Evolutionary conservation across 106 monocot species (phyloP).

Genomic region (Narthecium ossifragum): DNA sequence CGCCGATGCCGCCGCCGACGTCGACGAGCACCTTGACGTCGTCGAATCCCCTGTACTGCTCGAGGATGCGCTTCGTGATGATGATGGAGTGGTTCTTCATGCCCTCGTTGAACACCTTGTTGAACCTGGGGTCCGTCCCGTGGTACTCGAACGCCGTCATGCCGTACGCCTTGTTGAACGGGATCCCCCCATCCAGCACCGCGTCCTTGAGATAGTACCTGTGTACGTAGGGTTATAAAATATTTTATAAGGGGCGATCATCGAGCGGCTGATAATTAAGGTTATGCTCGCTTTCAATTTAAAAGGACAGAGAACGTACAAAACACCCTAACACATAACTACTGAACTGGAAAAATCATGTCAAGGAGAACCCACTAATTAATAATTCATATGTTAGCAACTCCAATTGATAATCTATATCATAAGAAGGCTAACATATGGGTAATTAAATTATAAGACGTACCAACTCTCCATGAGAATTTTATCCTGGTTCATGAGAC

Average conservation of each 20-base stretch:
- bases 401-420: no score
- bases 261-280: no score
- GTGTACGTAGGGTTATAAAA: no score
- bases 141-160: slow-evolving; percentile 33
- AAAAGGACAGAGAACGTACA: no score
- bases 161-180: slow-evolving; percentile 35
- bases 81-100: slow-evolving; percentile 26
- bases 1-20: slow-evolving; percentile 39
- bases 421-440: no score
- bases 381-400: no score
- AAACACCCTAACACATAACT: no score
- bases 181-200: slow-evolving; percentile 28
- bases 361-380: no score
- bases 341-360: no score
- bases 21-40: slow-evolving; percentile 24
- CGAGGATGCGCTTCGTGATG: slow-evolving; percentile 21
- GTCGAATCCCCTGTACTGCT: slow-evolving; percentile 19
- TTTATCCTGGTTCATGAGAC: slow-evolving; percentile 45
- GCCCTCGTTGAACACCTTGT: slow-evolving; percentile 29
- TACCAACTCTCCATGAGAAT: slow-evolving; percentile 61
- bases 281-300: no score
- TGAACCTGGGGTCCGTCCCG: slow-evolving; percentile 29
- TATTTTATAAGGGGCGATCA: no score
- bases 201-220: slow-evolving; percentile 34
- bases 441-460: no score